Conservation (phyloP, 2,329 filamentous ascomycete species). For the Pseudogymnoascus sp. region DNA sequence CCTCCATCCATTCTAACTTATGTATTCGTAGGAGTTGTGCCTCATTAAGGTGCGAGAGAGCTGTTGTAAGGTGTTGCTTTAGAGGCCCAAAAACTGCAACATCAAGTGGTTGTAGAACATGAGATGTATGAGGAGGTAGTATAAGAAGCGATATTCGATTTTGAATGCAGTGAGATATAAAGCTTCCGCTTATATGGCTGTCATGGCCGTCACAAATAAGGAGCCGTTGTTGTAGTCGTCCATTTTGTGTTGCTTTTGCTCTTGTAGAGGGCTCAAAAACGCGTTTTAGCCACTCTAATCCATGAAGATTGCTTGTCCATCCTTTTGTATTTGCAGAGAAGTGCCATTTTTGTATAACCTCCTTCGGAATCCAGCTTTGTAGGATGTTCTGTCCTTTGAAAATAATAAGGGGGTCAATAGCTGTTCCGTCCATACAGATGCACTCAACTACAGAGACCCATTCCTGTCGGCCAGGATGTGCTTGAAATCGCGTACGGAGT, state of each 20-base stretch:
- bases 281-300: neutral
- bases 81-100: conserved; percentile 16
- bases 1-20: neutral
- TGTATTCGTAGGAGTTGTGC: neutral
- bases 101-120: conserved; percentile 17
- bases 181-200: conserved; percentile 12
- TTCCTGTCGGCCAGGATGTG: neutral
- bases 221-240: neutral
- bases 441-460: neutral
- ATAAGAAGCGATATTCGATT: conserved; percentile 15
- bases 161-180: conserved; percentile 12
- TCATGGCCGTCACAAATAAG: conserved; percentile 11
- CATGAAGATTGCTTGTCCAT: neutral
- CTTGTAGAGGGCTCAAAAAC: neutral
- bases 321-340: neutral
- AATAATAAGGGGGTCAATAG: neutral
- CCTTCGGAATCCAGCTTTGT: neutral
- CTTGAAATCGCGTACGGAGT: neutral
- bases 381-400: neutral
- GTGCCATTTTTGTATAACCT: neutral
- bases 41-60: neutral
- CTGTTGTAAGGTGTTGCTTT: neutral
- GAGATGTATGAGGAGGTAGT: conserved; percentile 14
- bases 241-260: neutral
- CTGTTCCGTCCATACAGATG: neutral